Conservation (phyloP, 345 rosid genomes). For the Gossypium longicalyx region DNA sequence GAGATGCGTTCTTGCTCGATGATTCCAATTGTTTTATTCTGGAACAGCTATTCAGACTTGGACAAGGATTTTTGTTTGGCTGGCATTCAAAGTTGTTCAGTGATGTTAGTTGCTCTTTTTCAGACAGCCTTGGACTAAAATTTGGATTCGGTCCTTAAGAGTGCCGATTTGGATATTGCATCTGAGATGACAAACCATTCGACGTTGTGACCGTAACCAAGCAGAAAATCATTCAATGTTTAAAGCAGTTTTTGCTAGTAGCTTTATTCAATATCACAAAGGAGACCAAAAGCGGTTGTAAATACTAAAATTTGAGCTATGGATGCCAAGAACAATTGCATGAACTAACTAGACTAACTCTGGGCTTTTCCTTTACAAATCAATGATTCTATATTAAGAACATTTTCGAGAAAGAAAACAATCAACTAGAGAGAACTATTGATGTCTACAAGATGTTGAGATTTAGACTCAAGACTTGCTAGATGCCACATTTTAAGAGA, state of each 20-base stretch:
- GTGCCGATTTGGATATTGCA: conserved; percentile 5
- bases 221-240: background rate
- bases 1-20: background rate
- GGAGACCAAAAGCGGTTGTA: too few species aligned
- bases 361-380: background rate
- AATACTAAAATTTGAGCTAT: too few species aligned
- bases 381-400: background rate
- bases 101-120: conserved; percentile 1
- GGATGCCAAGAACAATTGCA: too few species aligned
- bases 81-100: background rate
- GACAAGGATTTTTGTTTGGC: background rate
- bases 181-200: conserved; percentile 7
- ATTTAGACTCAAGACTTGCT: too few species aligned
- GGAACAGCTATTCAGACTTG: background rate
- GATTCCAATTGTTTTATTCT: conserved; percentile 6
- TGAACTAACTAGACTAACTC: too few species aligned
- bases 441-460: too few species aligned
- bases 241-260: background rate
- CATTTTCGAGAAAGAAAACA: background rate
- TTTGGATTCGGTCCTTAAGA: background rate
- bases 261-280: background rate
- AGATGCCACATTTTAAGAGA: too few species aligned
- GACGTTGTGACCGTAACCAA: background rate
- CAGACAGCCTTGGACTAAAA: background rate
- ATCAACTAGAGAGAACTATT: background rate